Evolutionary conservation across 352 stramenopile genomes (phyloP).

Genomic region (Pythium monospermum): DNA sequence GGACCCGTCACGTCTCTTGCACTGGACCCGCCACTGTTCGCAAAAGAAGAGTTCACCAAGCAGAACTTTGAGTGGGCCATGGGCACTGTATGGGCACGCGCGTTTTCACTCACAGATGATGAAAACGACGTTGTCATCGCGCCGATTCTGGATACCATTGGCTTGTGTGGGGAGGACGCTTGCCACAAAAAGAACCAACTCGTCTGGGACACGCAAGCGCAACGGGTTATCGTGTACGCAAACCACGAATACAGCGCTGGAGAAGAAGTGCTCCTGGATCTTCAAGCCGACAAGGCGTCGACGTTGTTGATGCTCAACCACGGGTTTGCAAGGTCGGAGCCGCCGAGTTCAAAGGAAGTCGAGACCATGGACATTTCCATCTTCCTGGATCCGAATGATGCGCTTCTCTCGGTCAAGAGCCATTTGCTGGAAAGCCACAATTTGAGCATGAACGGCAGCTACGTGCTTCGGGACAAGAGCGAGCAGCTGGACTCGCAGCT

Average conservation of each 20-base stretch:
- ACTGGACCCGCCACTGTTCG: constrained; percentile 24
- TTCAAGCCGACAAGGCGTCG: constrained; percentile 13
- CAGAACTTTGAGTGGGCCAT: constrained; percentile 28
- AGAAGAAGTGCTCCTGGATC: constrained; percentile 20
- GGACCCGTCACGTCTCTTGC: constrained; percentile 22
- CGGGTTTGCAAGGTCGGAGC: constrained; percentile 15
- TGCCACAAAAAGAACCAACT: constrained; percentile 13
- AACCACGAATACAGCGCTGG: constrained; percentile 17
- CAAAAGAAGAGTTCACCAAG: constrained; percentile 19
- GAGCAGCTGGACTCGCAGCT: constrained; percentile 10
- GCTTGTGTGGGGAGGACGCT: constrained; percentile 14
- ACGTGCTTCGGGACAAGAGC: constrained; percentile 20
- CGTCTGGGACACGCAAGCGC: constrained; percentile 9
- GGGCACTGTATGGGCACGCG: constrained; percentile 24
- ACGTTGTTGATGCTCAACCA: constrained; percentile 28
- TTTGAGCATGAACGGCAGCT: constrained; percentile 23
- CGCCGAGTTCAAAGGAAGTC: constrained; percentile 6
- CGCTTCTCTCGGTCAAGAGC: constrained; percentile 21
- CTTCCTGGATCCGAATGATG: constrained; percentile 25
- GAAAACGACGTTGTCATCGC: constrained; percentile 18
- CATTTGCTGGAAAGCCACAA: constrained; percentile 18
- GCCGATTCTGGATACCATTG: constrained; percentile 25
- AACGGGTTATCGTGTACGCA: constrained; percentile 20
- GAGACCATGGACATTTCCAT: constrained; percentile 26
- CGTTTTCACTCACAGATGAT: constrained; percentile 8